Base-by-base conservation (phyloP, 2,329 filamentous ascomycete genomes). In the Dendrostoma leiphaemia region DNA sequence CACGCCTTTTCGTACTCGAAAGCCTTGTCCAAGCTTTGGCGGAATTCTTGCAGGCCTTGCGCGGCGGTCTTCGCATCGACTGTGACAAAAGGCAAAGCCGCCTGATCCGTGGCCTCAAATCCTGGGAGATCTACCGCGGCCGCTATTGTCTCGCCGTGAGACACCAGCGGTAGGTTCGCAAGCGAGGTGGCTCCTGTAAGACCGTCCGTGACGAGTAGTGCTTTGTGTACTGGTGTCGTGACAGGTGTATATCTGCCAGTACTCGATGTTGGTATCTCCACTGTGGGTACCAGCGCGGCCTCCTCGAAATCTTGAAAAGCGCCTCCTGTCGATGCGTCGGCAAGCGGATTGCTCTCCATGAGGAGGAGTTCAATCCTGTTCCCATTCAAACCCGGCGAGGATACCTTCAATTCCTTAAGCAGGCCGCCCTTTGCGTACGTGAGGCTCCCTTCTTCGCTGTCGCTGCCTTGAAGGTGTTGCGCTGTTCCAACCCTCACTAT, bases 221-320 rank as follows among this genome's bases (percentile, higher is more conserved):
- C 84, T 65, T 86, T 89, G 66, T 97, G 93, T 1, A 97, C 91
- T 0, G 93, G 92, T 41, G 90, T 91, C 6, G 85, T 83, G 38
- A 94, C 78, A 15, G 85, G 80, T 12, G 85, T 84, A 53, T 84
- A 80, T 57, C 84, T 78, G 8, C 85, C 85, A 15, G 82, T 83
- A 57, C 78, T 79, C 13, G 87, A 85, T 6, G 77, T 80, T 2
- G 82, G 83, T 38, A 90, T 88, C 19, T 89, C 84, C 31, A 96
- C 80, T 0, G 79, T 79, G 3, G 91, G 91, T 17, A 90, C 86
- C n/a, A 96, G 78, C 12, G 92, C 75, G 0, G 83, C 77, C 58
- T 92, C 87, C 56, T 81, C 78, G 4, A 83, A 73, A 9, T 72
- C 72, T 49, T 78, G 67, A 43, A 71, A 51, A 50, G 63, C 62